These are phyloP conservation scores for Alectoria sarmentosa DNA, from an alignment of 495 filamentous ascomycete species.

Conservation along the genomic window DNA sequence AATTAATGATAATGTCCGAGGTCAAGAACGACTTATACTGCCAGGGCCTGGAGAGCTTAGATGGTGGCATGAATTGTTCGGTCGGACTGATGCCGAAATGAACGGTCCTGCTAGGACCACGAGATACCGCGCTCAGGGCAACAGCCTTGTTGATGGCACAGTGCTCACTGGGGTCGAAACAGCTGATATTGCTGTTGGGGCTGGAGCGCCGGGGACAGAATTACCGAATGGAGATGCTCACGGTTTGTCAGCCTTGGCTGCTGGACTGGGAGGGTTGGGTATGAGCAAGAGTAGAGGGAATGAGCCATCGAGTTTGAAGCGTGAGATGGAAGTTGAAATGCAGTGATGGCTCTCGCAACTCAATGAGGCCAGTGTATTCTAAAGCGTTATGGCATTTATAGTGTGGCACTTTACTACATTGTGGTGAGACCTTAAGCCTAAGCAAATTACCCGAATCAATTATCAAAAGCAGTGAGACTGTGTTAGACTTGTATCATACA, in stretches of 20 bases:
- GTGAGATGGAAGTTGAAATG: constrained; percentile 44
- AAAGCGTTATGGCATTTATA: constrained; percentile 6
- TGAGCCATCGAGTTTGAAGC: constrained; percentile 26
- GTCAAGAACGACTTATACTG: constrained; percentile 76
- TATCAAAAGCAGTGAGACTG: neutral
- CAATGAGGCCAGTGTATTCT: neutral
- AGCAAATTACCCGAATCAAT: neutral
- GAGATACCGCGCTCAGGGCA: neutral
- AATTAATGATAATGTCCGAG: constrained; percentile 69
- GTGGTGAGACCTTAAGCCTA: neutral
- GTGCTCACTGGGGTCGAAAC: constrained; percentile 46
- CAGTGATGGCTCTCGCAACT: constrained; percentile 29
- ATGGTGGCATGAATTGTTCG: constrained; percentile 92
- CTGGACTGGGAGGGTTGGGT: constrained; percentile 38
- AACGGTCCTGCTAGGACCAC: constrained; percentile 50
- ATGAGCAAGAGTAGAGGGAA: constrained; percentile 30
- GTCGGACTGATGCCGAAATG: constrained; percentile 84
- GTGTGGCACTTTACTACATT: neutral
- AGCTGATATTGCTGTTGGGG: constrained; percentile 32
- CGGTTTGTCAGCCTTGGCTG: constrained; percentile 35
- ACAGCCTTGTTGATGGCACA: constrained; percentile 21
- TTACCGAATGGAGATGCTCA: constrained; percentile 29
- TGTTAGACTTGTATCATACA: neutral
- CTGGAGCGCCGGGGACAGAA: constrained; percentile 26
- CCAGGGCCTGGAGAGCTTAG: constrained; percentile 60